Base-by-base conservation (phyloP, 2,329 filamentous ascomycete species). In the Aspergillus pseudonomiae region DNA sequence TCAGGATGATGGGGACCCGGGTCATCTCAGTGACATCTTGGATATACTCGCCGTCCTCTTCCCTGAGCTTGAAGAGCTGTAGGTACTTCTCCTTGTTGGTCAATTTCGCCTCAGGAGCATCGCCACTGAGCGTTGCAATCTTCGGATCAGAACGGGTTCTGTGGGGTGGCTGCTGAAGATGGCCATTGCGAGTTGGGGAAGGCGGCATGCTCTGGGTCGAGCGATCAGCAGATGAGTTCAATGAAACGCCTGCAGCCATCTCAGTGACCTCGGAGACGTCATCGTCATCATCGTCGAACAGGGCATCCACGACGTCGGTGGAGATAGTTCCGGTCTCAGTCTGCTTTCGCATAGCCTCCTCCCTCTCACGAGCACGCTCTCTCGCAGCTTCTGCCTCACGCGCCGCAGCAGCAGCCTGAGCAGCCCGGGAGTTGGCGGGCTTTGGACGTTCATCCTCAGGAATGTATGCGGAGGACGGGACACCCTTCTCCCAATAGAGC, bases 401-500 rank as follows among this genome's bases (percentile, higher is more conserved):
- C 48, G 90, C 90, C 36, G 91, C 91, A 41, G 90, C 91, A 59
- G 89, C 87, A 59, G 91, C 91, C 73, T 92, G 91, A 48, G 88
- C 89, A 62, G 90, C 87, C 68, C 92, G 88, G 71, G 91, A 87
- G 65, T 90, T 91, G 12, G 87, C 89, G 57, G 91, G 89, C 84
- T 95, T 96, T 60, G 94, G 94, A 62, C 94, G 91, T 83, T 99
- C 95, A 75, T 99, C 95, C 76, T 99, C 95, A 3, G 95, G 95
- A 59, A 99, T 90, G 72, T 96, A 99, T 2, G 94, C 92, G 50
- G 94, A 97, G 67, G 94, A 98, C 32, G 94, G 93, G 9, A 98
- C 93, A 54, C 95, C 95, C 87, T 98, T 99, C 88, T 99, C 95
- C 95, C 95, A 99, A 85, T 97, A 99, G 19, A 99, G 86, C 81